phyloP scores from a whole-genome alignment of 352 stramenopile genomes.

The Phytophthora aleatoria region DNA sequence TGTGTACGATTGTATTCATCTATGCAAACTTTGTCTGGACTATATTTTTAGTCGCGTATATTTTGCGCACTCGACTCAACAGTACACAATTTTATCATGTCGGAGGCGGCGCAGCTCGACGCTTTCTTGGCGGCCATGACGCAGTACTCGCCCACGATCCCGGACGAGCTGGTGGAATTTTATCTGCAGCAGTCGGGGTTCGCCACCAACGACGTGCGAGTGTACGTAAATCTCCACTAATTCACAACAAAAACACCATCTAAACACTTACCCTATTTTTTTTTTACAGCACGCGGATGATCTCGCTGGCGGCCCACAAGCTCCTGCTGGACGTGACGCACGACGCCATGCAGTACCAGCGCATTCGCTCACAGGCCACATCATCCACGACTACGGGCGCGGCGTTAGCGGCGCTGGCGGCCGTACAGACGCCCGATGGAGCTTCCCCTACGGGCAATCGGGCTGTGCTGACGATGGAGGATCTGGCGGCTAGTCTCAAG shows the following conservation, averaged over 20 bases:
- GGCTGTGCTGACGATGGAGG: slow-evolving; percentile 74
- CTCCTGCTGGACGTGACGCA: slow-evolving; percentile 82
- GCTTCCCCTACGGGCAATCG: slow-evolving; percentile 23
- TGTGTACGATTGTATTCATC: slow-evolving; percentile 1
- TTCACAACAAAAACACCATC: not conserved
- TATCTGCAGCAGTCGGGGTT: slow-evolving; percentile 80
- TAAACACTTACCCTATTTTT: slow-evolving; percentile 15
- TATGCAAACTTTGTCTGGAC: not conserved
- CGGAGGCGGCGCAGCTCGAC: slow-evolving; percentile 57
- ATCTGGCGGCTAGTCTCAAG: slow-evolving; percentile 74
- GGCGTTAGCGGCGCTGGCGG: slow-evolving; percentile 6
- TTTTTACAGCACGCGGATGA: slow-evolving; percentile 55
- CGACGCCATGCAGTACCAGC: slow-evolving; percentile 82
- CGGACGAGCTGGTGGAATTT: slow-evolving; percentile 76
- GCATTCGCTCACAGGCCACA: slow-evolving; percentile 53
- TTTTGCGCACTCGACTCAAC: too few species aligned
- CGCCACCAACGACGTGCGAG: slow-evolving; percentile 62
- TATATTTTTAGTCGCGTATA: too few species aligned
- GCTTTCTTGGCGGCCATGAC: slow-evolving; percentile 72
- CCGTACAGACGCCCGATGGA: slow-evolving; percentile 17
- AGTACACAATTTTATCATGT: slow-evolving; percentile 27
- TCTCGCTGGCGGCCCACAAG: slow-evolving; percentile 78
- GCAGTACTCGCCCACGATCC: slow-evolving; percentile 69
- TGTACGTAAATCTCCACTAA: slow-evolving; percentile 44
- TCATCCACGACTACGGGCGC: slow-evolving; percentile 7